Evolutionary conservation across 805 yeast species (phyloP).

Genomic region (Hanseniaspora clermontiae): DNA sequence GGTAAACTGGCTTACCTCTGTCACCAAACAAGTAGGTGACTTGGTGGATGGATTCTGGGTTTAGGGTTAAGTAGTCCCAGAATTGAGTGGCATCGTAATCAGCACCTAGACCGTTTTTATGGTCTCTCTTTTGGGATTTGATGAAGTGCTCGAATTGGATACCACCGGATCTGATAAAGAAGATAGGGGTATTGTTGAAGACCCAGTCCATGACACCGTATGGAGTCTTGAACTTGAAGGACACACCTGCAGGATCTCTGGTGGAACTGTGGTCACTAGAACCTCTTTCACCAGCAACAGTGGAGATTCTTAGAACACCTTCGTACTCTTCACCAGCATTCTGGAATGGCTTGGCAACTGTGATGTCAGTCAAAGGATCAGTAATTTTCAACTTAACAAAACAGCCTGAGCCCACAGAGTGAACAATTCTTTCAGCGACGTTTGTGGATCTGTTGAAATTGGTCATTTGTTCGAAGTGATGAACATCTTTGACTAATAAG

Average conservation of each 20-base stretch:
- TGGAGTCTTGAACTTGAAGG: conserved; percentile 42
- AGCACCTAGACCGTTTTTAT: conserved; percentile 36
- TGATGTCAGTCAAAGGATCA: conserved; percentile 42
- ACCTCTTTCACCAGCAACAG: conserved; percentile 78
- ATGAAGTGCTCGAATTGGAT: conserved; percentile 77
- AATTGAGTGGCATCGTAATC: conserved; percentile 36
- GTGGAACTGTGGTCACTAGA: conserved; percentile 55
- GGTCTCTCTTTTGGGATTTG: conserved; percentile 81
- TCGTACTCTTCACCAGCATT: conserved; percentile 33
- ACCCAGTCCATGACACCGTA: conserved; percentile 58
- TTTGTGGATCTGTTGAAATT: conserved; percentile 50
- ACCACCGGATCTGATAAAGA: conserved; percentile 68
- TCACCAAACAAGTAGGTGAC: conserved; percentile 45
- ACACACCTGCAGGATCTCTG: conserved; percentile 79
- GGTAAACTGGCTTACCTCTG: conserved; percentile 46
- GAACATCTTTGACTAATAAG: conserved; percentile 44
- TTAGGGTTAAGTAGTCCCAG: conserved; percentile 47
- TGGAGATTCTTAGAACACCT: conserved; percentile 44
- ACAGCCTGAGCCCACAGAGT: conserved; percentile 56
- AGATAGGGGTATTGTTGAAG: conserved; percentile 75
- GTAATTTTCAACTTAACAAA: conserved; percentile 48
- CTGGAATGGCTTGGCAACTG: conserved; percentile 34
- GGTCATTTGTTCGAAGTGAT: conserved; percentile 42
- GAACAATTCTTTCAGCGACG: conserved; percentile 56
- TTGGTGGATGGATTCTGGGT: conserved; percentile 48